Base-by-base conservation (phyloP, 75 land plant species). In the Pinus taeda region DNA sequence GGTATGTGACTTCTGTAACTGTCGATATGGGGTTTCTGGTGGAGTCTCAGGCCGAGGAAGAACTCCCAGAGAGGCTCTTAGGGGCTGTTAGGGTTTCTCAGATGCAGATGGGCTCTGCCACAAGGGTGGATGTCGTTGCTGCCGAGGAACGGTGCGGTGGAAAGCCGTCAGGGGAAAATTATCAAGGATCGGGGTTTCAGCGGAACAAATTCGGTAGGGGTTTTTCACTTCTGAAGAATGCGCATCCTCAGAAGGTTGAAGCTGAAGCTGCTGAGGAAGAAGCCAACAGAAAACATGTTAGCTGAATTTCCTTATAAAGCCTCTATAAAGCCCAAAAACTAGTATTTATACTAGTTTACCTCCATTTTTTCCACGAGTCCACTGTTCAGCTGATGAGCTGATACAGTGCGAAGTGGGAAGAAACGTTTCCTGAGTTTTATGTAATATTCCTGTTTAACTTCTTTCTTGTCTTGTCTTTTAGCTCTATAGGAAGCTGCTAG, bases 11-110 rank as follows among this genome's bases (percentile, higher is more conserved):
- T 29, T 80, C 80, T 30, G 87, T 86, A 57, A 66, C 81, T 1
- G 83, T 86, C 49, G 88, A 86, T 71, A 80, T 86, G 80, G 88
- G 76, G 26, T 86, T 84, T 65, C 60, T 86, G 69, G 76, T 86
- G 14, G 88, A 86, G 53, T 24, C 79, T 14, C 87, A 84, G 65
- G 13, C 24, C 0, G 88, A 85, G 36, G 83, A 86, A 12, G 88
- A 86, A 73, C 79, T 86, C 14, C 88, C 88, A 3, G 88, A 86
- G 69, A 84, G 77, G 42, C 49, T 86, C 53, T 62, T 86, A 0
- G 88, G 88, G 20, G 84, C 88, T 11, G 88, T 86, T 4, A 76
- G 87, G 59, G 70, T 86, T 37, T 71, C 87, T 26, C 87, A 86
- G 67, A 84, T 86, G 36, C 83, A 86, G 67, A 84, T 84, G 86